Conservation (phyloP, 1,139 yeast genomes). For the Pichia sp. region DNA sequence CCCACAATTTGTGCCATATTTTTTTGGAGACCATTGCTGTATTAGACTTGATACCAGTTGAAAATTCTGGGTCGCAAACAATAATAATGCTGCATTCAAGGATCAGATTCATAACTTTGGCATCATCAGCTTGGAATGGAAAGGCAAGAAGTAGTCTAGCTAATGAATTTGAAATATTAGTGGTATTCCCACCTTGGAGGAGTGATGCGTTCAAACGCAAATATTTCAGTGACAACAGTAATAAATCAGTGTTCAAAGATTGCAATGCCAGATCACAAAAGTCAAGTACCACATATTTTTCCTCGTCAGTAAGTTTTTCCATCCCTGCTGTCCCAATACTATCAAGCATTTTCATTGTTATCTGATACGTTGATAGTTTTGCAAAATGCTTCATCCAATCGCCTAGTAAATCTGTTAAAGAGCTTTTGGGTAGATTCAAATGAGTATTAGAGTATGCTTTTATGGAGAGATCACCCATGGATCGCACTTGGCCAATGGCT, state of each 20-base stretch:
- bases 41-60: background rate
- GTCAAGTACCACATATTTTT: background rate
- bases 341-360: background rate
- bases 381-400: slow-evolving; percentile 3
- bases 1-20: slow-evolving; percentile 5
- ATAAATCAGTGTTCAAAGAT: background rate
- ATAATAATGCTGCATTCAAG: slow-evolving; percentile 4
- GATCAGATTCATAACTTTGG: background rate
- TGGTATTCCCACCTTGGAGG: background rate
- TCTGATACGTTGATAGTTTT: background rate
- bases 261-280: background rate
- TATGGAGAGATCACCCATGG: background rate
- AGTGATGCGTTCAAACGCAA: background rate
- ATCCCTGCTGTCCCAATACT: background rate
- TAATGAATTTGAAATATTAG: background rate
- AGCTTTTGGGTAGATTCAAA: background rate
- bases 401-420: background rate
- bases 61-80: background rate
- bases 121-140: background rate
- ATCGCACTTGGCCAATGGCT: background rate
- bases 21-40: background rate
- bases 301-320: background rate
- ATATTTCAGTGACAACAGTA: background rate
- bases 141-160: background rate
- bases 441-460: background rate